phyloP scores from a whole-genome alignment of 202 grass and related monocot genomes.

The Eragrostis tef region DNA sequence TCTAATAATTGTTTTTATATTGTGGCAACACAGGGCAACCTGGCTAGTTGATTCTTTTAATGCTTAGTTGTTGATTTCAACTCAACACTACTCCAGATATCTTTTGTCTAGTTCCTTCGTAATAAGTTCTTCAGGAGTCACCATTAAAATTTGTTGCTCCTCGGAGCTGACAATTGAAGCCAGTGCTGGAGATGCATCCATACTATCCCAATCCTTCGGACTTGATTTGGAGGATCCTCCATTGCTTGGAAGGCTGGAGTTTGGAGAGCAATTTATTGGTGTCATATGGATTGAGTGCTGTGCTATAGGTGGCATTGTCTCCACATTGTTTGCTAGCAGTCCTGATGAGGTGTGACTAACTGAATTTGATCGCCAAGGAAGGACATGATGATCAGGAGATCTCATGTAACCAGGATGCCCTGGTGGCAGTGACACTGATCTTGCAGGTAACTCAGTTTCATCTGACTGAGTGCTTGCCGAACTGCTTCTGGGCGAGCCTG shows the following conservation, averaged over 20 bases:
- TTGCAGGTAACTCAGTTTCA: conserved; percentile 34
- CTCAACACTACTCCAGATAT: not conserved
- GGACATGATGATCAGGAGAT: not conserved
- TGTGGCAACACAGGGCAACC: not conserved
- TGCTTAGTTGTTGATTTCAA: conserved; percentile 6
- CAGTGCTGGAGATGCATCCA: conserved; percentile 20
- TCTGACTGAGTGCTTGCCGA: conserved; percentile 22
- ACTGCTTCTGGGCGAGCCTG: conserved; percentile 49
- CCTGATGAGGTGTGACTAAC: conserved; percentile 34
- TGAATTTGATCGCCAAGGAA: conserved; percentile 45
- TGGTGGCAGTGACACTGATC: conserved; percentile 45
- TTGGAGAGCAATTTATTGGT: conserved; percentile 29
- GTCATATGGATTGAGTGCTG: conserved; percentile 11
- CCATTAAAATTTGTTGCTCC: conserved; percentile 42
- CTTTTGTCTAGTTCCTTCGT: not conserved
- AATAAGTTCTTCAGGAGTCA: conserved; percentile 27
- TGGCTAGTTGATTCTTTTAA: conserved; percentile 12
- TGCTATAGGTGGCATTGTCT: conserved; percentile 1
- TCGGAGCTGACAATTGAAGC: conserved; percentile 33
- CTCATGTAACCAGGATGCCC: conserved; percentile 42
- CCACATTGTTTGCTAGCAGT: conserved; percentile 22
- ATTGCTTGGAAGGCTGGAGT: conserved; percentile 30
- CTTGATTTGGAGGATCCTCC: conserved; percentile 37
- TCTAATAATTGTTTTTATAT: not conserved
- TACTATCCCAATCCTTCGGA: conserved; percentile 35